Evolutionary conservation across 2,329 filamentous ascomycete genomes (phyloP), one percentile per base, ranked within the genome.

Genomic region (Escovopsis sp.): DNA sequence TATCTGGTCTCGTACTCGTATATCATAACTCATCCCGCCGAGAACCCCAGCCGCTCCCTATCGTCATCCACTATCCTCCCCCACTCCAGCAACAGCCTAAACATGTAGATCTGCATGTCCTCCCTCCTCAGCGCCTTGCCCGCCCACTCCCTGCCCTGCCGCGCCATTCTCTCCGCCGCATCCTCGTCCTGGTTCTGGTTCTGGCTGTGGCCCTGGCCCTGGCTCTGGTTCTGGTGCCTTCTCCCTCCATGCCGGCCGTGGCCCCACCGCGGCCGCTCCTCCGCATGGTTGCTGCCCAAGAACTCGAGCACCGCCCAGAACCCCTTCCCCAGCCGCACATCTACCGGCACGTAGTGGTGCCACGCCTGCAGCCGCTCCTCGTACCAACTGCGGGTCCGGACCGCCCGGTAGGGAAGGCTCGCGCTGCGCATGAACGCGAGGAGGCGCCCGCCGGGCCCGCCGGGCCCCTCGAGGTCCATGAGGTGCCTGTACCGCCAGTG

Each of bases 101-200:
- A 87, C 59, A 85, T 69, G 53, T 85, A 87, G 8, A 85, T 68
- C 58, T 84, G 77, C 74, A 82, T 83, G 53, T 86, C 82, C 57
- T 81, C 77, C 51, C 70, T 74, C 49, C 79, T 64, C 18, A 83
- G 48, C 11, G 72, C 75, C 53, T 64, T 66, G 2, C 59, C 59
- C 0, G 74, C 71, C 79, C 79, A 83, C 38, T 69, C 50, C 30
- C 59, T 56, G 1, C 66, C 65, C 38, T 64, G 62, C n/a, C 64
- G 48, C 32, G 48, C 53, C 28, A 55, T 47, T 30, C 39, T 44
- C 41, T 38, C 43, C 4, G 53, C 53, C 26, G 44, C 47, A 9
- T 45, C 44, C n/a, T 42, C 41, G 23, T 23, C 23, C 23, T 23
- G 23, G 23, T 23, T 23, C 23, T 23, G 23, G 23, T 23, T 23